Evolutionary conservation across 2,329 filamentous ascomycete species (phyloP).

Genomic region (Fusarium nelsonii): DNA sequence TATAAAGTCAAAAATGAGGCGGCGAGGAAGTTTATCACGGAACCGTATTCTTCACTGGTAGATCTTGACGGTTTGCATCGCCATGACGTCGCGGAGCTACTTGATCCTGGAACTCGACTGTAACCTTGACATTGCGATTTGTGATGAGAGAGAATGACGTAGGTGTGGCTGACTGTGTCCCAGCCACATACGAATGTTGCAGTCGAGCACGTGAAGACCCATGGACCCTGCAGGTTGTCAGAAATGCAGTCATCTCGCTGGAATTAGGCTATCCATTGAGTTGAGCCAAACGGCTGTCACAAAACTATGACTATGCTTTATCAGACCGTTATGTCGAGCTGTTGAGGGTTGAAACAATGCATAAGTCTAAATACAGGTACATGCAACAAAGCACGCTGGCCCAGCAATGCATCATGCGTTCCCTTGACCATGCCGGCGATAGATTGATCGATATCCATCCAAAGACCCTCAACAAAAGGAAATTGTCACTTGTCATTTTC

Average conservation of each 20-base stretch:
- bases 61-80: not conserved
- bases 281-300: not conserved
- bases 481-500: not conserved
- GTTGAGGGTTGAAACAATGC: not conserved
- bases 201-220: not conserved
- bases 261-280: not conserved
- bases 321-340: not conserved
- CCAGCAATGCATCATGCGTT: not conserved
- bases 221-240: slow-evolving; percentile 4
- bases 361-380: slow-evolving; percentile 9
- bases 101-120: slow-evolving; percentile 23
- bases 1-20: not conserved
- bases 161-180: slow-evolving; percentile 26
- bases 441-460: not conserved
- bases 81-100: slow-evolving; percentile 34
- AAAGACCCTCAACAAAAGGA: not conserved
- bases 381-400: not conserved
- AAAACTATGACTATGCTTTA: not conserved
- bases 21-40: not conserved
- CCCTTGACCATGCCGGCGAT: not conserved
- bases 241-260: not conserved
- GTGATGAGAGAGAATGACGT: slow-evolving; percentile 31
- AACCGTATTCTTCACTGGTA: not conserved
- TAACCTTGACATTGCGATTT: not conserved
- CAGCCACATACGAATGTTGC: slow-evolving; percentile 23